phyloP scores from a whole-genome alignment of 1,139 yeast species.

The Zhuliangozyma blackwelliae region DNA sequence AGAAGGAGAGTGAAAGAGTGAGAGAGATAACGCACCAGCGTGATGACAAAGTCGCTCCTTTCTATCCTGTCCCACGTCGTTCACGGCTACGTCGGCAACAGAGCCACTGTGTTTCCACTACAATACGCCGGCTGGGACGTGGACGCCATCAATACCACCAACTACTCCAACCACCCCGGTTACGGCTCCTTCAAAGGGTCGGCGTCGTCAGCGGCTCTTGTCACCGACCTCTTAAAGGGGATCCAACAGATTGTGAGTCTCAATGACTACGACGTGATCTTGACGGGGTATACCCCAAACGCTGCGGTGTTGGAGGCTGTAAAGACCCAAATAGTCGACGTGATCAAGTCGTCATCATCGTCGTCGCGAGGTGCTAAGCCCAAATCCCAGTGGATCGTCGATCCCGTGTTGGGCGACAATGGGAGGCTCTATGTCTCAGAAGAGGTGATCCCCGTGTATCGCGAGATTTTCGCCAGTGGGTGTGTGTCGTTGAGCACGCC shows the following conservation, averaged over 20 bases:
- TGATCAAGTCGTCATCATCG: slow-evolving; percentile 6
- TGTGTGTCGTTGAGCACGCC: slow-evolving; percentile 33
- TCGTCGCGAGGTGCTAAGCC: neutral
- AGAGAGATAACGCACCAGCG: too few relatives aligned
- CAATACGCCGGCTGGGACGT: slow-evolving; percentile 44
- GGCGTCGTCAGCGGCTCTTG: slow-evolving; percentile 13
- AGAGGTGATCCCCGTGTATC: slow-evolving; percentile 27
- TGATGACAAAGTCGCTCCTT: slow-evolving; percentile 16
- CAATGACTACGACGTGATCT: slow-evolving; percentile 50
- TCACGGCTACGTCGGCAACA: slow-evolving; percentile 46
- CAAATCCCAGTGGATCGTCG: slow-evolving; percentile 29
- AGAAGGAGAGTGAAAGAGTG: too few relatives aligned
- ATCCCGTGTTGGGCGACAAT: slow-evolving; percentile 41
- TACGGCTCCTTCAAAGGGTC: slow-evolving; percentile 37
- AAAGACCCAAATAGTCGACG: slow-evolving; percentile 30
- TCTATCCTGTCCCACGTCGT: slow-evolving; percentile 43
- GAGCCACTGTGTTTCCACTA: slow-evolving; percentile 40
- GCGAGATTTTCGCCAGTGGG: slow-evolving; percentile 22
- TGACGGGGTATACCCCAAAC: slow-evolving; percentile 73
- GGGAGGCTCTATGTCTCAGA: slow-evolving; percentile 35
- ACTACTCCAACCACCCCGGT: slow-evolving; percentile 44
- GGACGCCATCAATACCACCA: slow-evolving; percentile 39
- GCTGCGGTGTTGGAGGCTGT: slow-evolving; percentile 48
- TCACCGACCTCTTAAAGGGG: slow-evolving; percentile 21
- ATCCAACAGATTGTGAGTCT: slow-evolving; percentile 19